Evolutionary conservation across 257 asterid species (phyloP), one percentile per base, ranked within the genome.

Genomic region (Anisodus acutangulus): DNA sequence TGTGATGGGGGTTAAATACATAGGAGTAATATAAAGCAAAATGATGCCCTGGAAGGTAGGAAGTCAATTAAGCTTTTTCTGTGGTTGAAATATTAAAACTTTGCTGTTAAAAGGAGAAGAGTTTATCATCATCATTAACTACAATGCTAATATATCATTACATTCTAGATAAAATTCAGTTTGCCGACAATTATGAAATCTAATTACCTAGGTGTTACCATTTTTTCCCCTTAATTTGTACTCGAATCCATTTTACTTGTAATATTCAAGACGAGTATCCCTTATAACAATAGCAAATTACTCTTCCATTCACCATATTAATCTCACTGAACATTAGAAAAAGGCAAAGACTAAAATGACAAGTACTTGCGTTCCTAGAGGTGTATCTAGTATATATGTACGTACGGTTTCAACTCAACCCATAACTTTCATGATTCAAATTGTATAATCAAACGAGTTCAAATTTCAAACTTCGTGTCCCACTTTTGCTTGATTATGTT

Each of bases 21-120:
- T 63, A n/a, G 66, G 1, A 59, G 31, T 59, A 63, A 22, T 31
- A 51, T 78, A 78, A 53, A 78, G 64, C 64, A 53, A 78, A 53
- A 78, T 78, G 81, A 78, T 78, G 64, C 15, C 62, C 49, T 6
- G 26, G 81, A 78, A 51, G 81, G 64, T 53, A 78, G 81, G 49
- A 78, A 78, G 62, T 78, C 81, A 78, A 78, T 78, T 51, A 53
- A 15, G 26, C 64, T n/a, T 45, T 31, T 17, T 43, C 31, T 17
- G 35, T 41, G 17, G 13, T 41, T 70, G 55, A 41, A 0, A 17
- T 41, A 70, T 41, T 43, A 51, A 12, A 5, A 35, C 62, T 76
- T 76, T 78, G 49, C 16, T 6, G 81, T 78, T 53, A 51, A 78
- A 78, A 53, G 49, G 37, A 13, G 16, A 78, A 78, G 45, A 53